Base-by-base conservation (phyloP, 345 rosid genomes). In the Eucalyptus tenuipes region DNA sequence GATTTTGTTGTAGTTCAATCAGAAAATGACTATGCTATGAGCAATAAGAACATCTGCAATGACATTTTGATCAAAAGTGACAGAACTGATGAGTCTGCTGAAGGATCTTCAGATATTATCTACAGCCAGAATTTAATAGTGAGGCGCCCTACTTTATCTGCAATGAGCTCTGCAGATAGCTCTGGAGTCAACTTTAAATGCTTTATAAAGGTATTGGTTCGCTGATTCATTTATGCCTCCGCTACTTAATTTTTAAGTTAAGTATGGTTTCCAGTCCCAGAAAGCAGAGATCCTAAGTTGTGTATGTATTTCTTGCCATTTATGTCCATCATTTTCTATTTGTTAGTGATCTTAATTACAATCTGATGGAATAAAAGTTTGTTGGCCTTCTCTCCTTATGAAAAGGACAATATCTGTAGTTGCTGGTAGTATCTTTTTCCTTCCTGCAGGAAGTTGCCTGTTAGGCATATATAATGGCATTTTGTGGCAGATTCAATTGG, bases 131-230 rank as follows among this genome's bases (percentile, higher is more conserved):
- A 91, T 89, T 93, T 96, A 86, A 91, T 95, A 57, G 93, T 94
- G 86, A 95, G 95, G 91, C 92, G 89, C 90, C 88, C 88, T 80
- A 88, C 86, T 79, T 80, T 89, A 50, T 88, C 91, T 42, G 82
- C 92, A 85, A 87, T 88, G 75, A 89, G 87, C 85, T 91, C 93
- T 66, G 86, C 87, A 17, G 66, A 91, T 49, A 82, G 89, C 75
- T 89, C 85, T 80, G 93, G 91, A 91, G 92, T 92, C 79, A 93
- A 97, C 91, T 97, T 96, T 93, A 97, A 96, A 93, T 91, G 92
- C 90, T 96, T 96, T 94, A 97, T 93, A 93, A 97, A 97, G 98
- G 99, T 96, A 92, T 87, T 87, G 88, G 37, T 88, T 80, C 57
- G 29, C 79, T 59, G 31, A 42, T 68, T 33, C 29, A 27, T 42